Evolutionary conservation across 768 basidiomycete species (phyloP), one percentile per base, ranked within the genome.

Genomic region (Lactarius akahatsu): DNA sequence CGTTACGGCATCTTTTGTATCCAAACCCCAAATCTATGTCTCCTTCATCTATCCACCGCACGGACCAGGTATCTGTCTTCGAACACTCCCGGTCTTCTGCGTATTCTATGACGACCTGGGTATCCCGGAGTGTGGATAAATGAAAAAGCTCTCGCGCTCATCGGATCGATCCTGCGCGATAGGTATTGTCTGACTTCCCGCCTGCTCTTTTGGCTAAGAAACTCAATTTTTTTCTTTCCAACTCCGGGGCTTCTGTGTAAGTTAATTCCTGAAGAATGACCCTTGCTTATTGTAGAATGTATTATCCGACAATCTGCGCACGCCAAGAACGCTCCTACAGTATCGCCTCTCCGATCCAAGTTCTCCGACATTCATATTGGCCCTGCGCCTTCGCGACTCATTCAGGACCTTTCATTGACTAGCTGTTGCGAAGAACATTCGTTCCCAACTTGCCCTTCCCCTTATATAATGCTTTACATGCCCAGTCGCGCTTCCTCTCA

Each of bases 161-260:
- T 50, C 34, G 30, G 30, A 40, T 62, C 41, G 26, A 32, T 38
- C 26, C 32, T 23, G 47, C 43, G n/a, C 55, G 43, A 60, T 60
- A 54, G 36, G 23, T 30, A 16, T 55, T 23, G 34, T 28, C 32
- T 43, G 30, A 7, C 18, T 13, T 36, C 18, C 55, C 28, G 1
- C n/a, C 15, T 0, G 2, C 10, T n/a, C 41, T 47, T 11, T 11
- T 56, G 47, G 54, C 8, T 26, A 52, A 56, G 55, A 30, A 61
- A 65, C 6, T 54, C 45, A 34, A 54, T 41, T 55, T 34, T 36
- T n/a, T n/a, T 28, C 32, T 34, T 65, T 60, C 9, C 15, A 56
- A 65, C 59, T 55, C 64, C 59, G 59, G 45, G 23, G n/a, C 40
- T 56, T 56, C 59, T 57, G 54, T 34, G 43, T 36, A 54, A 47